Conservation (phyloP, 306 rosid genomes). For the Cucurbita maxima region DNA sequence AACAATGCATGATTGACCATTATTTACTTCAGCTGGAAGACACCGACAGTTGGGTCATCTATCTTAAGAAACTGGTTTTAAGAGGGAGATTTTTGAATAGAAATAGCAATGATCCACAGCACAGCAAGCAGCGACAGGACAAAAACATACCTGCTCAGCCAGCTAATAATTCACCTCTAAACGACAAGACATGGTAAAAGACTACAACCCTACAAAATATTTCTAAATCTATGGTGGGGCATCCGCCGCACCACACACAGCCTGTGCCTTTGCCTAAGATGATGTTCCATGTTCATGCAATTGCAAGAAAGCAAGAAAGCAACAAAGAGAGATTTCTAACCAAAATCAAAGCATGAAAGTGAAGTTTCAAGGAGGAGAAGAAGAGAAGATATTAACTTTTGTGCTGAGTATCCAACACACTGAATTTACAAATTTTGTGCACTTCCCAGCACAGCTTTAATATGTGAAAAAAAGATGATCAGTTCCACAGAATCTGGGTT, state of each 20-base stretch:
- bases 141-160: constrained; percentile 49
- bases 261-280: background rate
- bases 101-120: constrained; percentile 2
- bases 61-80: background rate
- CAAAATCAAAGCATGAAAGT: background rate
- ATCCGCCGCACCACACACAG: background rate
- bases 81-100: background rate
- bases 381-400: background rate
- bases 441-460: constrained; percentile 6
- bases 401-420: background rate
- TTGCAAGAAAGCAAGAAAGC: background rate
- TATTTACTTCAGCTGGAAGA: background rate
- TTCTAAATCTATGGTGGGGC: constrained; percentile 10
- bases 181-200: constrained; percentile 26
- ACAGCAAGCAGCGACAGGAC: constrained; percentile 36
- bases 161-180: constrained; percentile 38
- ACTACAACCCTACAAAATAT: constrained; percentile 9
- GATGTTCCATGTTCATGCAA: background rate
- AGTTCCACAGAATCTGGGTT: constrained; percentile 24
- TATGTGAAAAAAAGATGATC: constrained; percentile 22
- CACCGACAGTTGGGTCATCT: background rate
- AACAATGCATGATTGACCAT: background rate
- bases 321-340: constrained; percentile 1
- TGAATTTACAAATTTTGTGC: background rate
- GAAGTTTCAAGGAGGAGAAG: background rate